Base-by-base conservation (phyloP, 148 eudicot species). In the Cornus florida region DNA sequence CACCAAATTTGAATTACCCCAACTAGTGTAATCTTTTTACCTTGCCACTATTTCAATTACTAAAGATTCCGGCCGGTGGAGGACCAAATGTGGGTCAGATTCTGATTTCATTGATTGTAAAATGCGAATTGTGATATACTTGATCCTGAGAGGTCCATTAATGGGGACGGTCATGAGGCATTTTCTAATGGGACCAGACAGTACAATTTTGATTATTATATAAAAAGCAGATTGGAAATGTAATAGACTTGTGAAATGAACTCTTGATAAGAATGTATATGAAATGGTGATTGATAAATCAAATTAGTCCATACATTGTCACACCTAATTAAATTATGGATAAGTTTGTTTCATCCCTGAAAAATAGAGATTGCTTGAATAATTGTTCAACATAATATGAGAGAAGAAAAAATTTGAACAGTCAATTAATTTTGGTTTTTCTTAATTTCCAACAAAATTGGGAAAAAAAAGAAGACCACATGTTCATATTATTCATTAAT, bases 81-180 rank as follows among this genome's bases (percentile, higher is more conserved):
- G 66, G 66, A 62, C 24, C 20, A 62, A 28, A 19, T 46, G 71
- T 76, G 71, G 71, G 71, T 46, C 71, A 67, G 71, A 46, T 76
- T 76, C 64, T 76, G 60, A 16, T 43, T 43, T 43, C 10, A 43
- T 43, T 43, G 48, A 43, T 43, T 6, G 4, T 28, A 28, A 28
- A 28, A 28, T 28, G 9, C 48, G 48, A 53, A 1, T 43, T 53
- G 59, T 53, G 59, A 53, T 53, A 17, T 53, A 13, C 11, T 12
- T 65, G 35, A 10, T 22, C 53, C 53, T 20, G 19, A n/a, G 69
- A 75, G 53, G 57, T 75, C n/a, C 38, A 75, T 9, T 32, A 33
- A 74, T 32, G 76, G 31, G 20, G 32, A 4, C 12, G 66, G 76
- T 19, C 68, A 19, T 20, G 28, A n/a, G 77, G 7, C 2, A 39